Base-by-base conservation (phyloP, 257 asterid genomes). In the Petunia secreta region DNA sequence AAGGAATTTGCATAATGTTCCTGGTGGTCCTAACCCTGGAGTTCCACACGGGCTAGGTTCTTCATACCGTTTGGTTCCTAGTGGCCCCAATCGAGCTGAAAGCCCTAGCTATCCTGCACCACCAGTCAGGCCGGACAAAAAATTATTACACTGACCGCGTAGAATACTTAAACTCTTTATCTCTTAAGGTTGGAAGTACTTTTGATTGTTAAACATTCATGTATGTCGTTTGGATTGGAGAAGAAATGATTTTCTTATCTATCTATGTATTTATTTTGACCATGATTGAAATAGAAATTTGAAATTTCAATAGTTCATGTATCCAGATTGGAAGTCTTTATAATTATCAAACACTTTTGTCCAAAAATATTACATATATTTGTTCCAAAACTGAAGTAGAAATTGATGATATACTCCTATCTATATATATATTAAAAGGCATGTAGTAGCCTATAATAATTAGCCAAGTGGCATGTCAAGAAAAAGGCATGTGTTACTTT, bases 1-100 rank as follows among this genome's bases (percentile, higher is more conserved):
- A 25, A 46, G 59, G 3, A 69, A 69, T 41, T 69, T 69, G 16
- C 25, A 71, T 71, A 43, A 71, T 48, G 76, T 69, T 25, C 25
- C 25, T 25, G 0, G 25, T 25, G 25, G 25, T 25, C 25, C 25
- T 25, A 25, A 25, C 25, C 25, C 25, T 25, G 25, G 25, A 25
- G 25, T 25, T 46, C 58, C 0, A 48, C 43, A 4, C 46, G 0
- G 43, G 60, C 2, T 5, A 3, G 60, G 60, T 1, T 48, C 4
- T 48, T 71, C 44, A 3, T 48, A 71, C 0, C 77, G 60, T 25
- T 48, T 71, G 44, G 60, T 71, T 71, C 77, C 77, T 25, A 48
- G 44, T 71, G 77, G 60, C 2, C 77, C 77, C 1, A 48, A 34
- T 3, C 40, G 2, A 2, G 44, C 43, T 11, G 60, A 71, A 6